Conservation (phyloP, 164 flowering plant species). For the Paratinospora sagittata region DNA sequence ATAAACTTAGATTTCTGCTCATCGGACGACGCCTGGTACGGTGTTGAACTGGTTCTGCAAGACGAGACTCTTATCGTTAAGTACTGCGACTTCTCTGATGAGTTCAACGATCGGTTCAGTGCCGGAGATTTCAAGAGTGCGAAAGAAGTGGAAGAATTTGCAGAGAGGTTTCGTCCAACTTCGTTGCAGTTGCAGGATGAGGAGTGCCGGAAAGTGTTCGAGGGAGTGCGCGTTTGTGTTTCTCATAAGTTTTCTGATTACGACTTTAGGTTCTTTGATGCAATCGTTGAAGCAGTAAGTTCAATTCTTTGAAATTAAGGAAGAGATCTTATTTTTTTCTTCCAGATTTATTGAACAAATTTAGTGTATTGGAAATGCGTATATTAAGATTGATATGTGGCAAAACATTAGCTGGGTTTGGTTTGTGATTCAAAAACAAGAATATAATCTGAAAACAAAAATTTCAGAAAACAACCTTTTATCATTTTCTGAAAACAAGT, state of each 20-base stretch:
- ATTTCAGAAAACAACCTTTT: no score
- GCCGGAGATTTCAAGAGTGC: conserved; percentile 20
- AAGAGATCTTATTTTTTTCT: no score
- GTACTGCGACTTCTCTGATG: conserved; percentile 19
- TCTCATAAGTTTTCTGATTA: conserved; percentile 7
- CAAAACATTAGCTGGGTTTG: no score
- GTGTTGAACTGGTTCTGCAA: conserved; percentile 15
- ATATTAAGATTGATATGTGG: no score
- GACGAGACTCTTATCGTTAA: conserved; percentile 25
- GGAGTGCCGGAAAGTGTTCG: conserved; percentile 27
- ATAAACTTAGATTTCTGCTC: conserved; percentile 29
- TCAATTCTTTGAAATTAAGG: no score
- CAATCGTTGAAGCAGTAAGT: conserved; percentile 34
- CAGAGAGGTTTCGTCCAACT: conserved; percentile 31
- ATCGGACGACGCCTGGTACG: conserved; percentile 50
- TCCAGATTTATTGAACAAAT: no score
- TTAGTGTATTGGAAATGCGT: no score
- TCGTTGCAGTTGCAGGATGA: conserved; percentile 46
- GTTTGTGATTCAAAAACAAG: no score
- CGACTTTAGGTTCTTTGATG: conserved; percentile 47
- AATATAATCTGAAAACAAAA: no score
- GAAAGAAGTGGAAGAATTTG: conserved; percentile 24
- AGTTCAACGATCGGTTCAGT: conserved; percentile 12
- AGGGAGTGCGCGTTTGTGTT: conserved; percentile 34
- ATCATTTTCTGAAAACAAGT: no score